Conservation (phyloP, 2,329 filamentous ascomycete genomes). For the Penicillium sp. region DNA sequence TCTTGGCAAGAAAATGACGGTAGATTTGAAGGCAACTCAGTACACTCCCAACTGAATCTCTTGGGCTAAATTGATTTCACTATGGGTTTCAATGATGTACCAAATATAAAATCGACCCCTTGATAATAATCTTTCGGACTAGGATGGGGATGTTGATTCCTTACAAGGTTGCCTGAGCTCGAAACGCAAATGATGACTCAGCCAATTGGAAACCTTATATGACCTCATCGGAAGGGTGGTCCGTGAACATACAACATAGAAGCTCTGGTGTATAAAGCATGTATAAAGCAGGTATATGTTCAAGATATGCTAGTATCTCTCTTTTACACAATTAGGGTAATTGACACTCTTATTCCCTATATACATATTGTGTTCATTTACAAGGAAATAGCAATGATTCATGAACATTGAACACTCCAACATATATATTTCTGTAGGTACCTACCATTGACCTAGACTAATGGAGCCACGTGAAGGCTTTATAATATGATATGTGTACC, state of each 20-base stretch:
- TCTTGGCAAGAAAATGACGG: conserved; percentile 6
- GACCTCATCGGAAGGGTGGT: background rate
- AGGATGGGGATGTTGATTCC: background rate
- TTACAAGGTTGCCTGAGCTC: background rate
- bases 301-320: background rate
- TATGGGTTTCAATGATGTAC: conserved; percentile 2
- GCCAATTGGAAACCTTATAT: background rate
- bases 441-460: too few species aligned
- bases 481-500: background rate
- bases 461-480: background rate
- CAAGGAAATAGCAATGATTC: background rate
- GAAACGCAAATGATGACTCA: background rate
- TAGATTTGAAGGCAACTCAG: background rate
- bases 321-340: too few species aligned
- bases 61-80: background rate
- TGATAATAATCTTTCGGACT: background rate
- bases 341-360: background rate
- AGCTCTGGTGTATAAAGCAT: background rate
- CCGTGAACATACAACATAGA: background rate
- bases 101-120: background rate
- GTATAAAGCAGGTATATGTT: background rate
- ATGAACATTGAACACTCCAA: background rate
- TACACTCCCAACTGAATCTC: conserved; percentile 6
- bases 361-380: background rate
- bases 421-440: background rate